Conservation (phyloP, 768 basidiomycete genomes). For the Boletus barrowsii region DNA sequence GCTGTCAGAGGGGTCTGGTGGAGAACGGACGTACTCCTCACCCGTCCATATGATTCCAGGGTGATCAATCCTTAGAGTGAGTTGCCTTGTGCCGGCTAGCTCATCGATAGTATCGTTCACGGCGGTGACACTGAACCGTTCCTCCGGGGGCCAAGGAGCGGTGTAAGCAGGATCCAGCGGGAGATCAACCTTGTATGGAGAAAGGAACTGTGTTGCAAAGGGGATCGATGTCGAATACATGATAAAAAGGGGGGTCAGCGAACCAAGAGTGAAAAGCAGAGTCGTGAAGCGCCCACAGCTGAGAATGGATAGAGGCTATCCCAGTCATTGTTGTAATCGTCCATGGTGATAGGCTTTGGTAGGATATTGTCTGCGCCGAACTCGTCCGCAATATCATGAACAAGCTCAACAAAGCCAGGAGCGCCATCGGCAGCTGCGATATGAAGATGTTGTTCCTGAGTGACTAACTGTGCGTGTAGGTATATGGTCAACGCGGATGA, state of each 20-base stretch:
- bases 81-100: constrained; percentile 58
- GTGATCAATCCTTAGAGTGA: constrained; percentile 71
- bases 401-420: constrained; percentile 67
- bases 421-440: constrained; percentile 81
- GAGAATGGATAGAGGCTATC: constrained; percentile 82
- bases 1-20: not conserved
- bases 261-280: not conserved
- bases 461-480: constrained; percentile 53
- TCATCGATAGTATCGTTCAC: constrained; percentile 55
- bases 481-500: constrained; percentile 1
- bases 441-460: constrained; percentile 70
- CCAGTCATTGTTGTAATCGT: constrained; percentile 85
- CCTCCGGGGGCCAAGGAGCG: constrained; percentile 46
- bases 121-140: constrained; percentile 53
- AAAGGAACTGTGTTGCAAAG: constrained; percentile 58
- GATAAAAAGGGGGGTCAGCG: not conserved
- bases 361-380: constrained; percentile 49
- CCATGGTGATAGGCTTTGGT: constrained; percentile 53
- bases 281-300: constrained; percentile 41
- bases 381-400: constrained; percentile 52
- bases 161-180: constrained; percentile 45
- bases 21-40: constrained; percentile 27
- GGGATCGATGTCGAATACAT: not conserved
- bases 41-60: constrained; percentile 87
- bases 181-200: constrained; percentile 76